These are phyloP conservation scores for Talaromyces albobiverticillius DNA, from an alignment of 2,329 filamentous ascomycete species.

Conservation along the genomic window DNA sequence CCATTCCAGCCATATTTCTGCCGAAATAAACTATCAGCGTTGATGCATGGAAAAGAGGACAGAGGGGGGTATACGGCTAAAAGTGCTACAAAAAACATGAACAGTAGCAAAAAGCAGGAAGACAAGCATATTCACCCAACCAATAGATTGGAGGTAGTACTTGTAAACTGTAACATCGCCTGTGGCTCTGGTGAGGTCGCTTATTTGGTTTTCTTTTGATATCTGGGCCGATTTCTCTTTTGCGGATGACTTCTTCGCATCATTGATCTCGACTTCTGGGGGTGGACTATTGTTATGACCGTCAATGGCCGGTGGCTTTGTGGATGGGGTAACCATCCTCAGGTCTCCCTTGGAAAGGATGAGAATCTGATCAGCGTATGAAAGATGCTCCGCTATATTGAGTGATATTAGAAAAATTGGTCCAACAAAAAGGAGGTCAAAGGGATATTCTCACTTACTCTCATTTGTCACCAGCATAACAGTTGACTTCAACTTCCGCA, in stretches of 20 bases:
- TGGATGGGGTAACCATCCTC: constrained; percentile 29
- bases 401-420: not conserved
- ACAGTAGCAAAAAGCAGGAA: constrained; percentile 37
- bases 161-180: constrained; percentile 43
- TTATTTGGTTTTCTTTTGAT: constrained; percentile 25
- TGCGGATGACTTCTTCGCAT: not conserved
- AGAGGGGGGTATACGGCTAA: constrained; percentile 20
- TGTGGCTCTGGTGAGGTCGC: constrained; percentile 18
- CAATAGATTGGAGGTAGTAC: constrained; percentile 39
- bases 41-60: not conserved
- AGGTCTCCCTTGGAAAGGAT: constrained; percentile 37
- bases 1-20: constrained; percentile 41
- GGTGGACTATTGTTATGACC: not conserved
- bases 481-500: constrained; percentile 10
- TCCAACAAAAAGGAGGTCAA: too few species aligned
- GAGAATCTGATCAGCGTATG: constrained; percentile 42
- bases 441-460: not conserved
- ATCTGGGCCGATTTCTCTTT: constrained; percentile 14
- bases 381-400: constrained; percentile 32
- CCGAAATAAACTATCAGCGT: not conserved
- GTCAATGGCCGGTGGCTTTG: constrained; percentile 14
- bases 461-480: constrained; percentile 11
- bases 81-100: constrained; percentile 40
- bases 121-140: constrained; percentile 29
- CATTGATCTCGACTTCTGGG: constrained; percentile 11